Evolutionary conservation across 768 basidiomycete genomes (phyloP).

Genomic region (Dioszegia aurantiaca): DNA sequence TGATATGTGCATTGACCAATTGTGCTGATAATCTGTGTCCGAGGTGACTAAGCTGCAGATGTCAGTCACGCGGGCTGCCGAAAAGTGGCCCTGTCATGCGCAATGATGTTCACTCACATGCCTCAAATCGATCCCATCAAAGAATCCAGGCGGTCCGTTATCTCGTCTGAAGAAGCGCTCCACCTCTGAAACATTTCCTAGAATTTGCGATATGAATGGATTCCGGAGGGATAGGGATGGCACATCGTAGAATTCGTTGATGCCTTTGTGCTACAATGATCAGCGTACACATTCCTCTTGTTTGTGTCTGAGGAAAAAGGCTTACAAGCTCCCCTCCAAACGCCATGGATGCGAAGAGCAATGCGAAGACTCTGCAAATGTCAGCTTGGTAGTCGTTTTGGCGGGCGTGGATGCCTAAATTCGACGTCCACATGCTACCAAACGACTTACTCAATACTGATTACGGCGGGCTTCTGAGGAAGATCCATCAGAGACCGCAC

Average conservation of each 20-base stretch:
- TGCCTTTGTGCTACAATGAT: slow-evolving; percentile 33
- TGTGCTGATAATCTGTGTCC: slow-evolving; percentile 33
- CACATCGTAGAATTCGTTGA: slow-evolving; percentile 50
- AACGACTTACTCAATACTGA: slow-evolving; percentile 41
- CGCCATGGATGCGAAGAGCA: slow-evolving; percentile 17
- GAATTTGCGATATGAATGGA: slow-evolving; percentile 35
- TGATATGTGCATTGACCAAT: slow-evolving; percentile 35
- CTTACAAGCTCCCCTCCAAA: slow-evolving; percentile 18
- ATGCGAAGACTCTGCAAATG: slow-evolving; percentile 16
- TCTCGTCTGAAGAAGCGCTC: slow-evolving; percentile 26
- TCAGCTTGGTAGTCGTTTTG: not conserved
- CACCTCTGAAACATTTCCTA: slow-evolving; percentile 27
- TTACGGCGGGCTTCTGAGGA: slow-evolving; percentile 39
- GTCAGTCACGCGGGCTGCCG: not conserved
- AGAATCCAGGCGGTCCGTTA: slow-evolving; percentile 8
- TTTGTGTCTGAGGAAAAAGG: not conserved
- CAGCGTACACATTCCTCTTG: not conserved
- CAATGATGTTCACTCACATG: slow-evolving; percentile 37
- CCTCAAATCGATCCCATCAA: slow-evolving; percentile 38
- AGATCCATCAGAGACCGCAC: slow-evolving; percentile 38
- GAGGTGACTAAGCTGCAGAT: slow-evolving; percentile 18
- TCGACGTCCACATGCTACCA: no score
- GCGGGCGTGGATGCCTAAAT: no score
- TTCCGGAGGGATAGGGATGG: slow-evolving; percentile 46
- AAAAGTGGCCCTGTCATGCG: no score